Evolutionary conservation across 1,284 basidiomycete species (phyloP).

Genomic region (Moesziomyces parantarcticus): DNA sequence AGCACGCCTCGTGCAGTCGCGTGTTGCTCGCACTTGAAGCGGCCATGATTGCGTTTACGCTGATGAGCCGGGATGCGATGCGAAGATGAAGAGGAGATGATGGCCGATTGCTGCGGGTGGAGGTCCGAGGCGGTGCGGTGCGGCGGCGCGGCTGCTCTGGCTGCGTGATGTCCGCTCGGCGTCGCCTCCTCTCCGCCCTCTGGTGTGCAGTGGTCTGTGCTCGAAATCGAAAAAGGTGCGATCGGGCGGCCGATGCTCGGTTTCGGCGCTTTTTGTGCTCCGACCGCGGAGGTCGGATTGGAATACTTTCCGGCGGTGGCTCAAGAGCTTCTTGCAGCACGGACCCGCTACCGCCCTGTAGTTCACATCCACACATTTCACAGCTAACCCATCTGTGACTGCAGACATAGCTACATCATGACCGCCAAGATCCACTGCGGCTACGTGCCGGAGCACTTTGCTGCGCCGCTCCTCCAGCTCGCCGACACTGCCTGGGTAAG

Average conservation of each 20-base stretch:
- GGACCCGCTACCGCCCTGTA: too few species aligned
- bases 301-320: not conserved
- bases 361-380: not conserved
- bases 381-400: too few species aligned
- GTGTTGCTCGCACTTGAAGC: conserved; percentile 5
- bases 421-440: conserved; percentile 52
- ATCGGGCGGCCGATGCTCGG: not conserved
- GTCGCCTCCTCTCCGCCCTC: not conserved
- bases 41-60: conserved; percentile 8
- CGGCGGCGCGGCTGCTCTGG: too few species aligned
- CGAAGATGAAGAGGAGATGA: not conserved
- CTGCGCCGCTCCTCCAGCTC: conserved; percentile 57
- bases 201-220: conserved; percentile 27
- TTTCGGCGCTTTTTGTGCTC: not conserved
- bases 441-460: conserved; percentile 65
- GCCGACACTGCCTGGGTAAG: conserved; percentile 55
- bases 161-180: too few species aligned
- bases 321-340: not conserved
- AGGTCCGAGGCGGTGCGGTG: too few species aligned
- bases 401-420: not conserved
- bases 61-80: not conserved
- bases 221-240: not conserved
- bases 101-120: not conserved
- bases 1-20: conserved; percentile 28
- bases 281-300: not conserved